phyloP scores from a whole-genome alignment of 371 early-diverging fungal genomes.

The Sporodiniella umbellata region DNA sequence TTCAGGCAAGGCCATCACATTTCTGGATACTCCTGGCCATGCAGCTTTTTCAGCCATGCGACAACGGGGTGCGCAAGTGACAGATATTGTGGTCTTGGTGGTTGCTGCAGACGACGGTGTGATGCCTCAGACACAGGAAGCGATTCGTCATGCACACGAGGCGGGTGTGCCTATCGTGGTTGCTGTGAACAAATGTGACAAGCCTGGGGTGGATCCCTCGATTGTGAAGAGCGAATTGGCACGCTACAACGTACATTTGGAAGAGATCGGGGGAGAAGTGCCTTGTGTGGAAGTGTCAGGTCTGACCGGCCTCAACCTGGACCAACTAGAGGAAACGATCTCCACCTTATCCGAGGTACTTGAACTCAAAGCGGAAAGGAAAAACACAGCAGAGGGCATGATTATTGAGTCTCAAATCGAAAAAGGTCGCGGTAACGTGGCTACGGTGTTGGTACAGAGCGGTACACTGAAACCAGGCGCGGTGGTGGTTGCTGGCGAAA shows the following conservation, averaged over 20 bases:
- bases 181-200: conserved; percentile 96
- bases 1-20: conserved; percentile 79
- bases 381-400: conserved; percentile 72
- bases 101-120: conserved; percentile 98
- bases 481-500: conserved; percentile 77
- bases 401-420: conserved; percentile 88
- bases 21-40: conserved; percentile 97
- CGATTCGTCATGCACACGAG: conserved; percentile 86
- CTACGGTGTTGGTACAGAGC: conserved; percentile 82
- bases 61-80: conserved; percentile 86
- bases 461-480: conserved; percentile 81
- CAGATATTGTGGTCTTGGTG: conserved; percentile 93
- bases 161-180: conserved; percentile 93
- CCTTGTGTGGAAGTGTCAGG: conserved; percentile 89
- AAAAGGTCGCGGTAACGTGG: conserved; percentile 82
- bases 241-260: conserved; percentile 77
- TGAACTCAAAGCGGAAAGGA: conserved; percentile 79
- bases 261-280: conserved; percentile 94
- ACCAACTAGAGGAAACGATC: conserved; percentile 86
- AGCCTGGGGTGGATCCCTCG: conserved; percentile 72
- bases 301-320: conserved; percentile 82
- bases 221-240: conserved; percentile 78
- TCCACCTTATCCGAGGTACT: conserved; percentile 81
- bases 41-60: conserved; percentile 96
- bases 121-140: conserved; percentile 96